A percentile compares a stretch with the other conserved stretches of the same genome.
phyloP scores from a whole-genome alignment of 1,139 yeast genomes.

The Suhomyces coccinellae region DNA sequence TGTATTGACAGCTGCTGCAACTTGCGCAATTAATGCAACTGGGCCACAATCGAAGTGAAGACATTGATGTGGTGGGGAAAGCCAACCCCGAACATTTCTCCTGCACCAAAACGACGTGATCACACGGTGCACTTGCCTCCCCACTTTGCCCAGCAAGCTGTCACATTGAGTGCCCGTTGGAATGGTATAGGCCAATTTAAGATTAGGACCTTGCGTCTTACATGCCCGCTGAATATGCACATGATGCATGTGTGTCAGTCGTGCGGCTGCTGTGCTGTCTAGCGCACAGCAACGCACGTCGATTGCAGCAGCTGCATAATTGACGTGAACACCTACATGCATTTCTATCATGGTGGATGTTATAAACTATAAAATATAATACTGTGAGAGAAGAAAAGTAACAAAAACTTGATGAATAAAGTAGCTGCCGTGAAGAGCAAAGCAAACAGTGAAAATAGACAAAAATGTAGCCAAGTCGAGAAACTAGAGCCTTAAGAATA shows the following conservation, averaged over 20 bases:
- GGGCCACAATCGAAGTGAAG: too few relatives aligned
- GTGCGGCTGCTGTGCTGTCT: slow-evolving; percentile 5
- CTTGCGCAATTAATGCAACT: neutral
- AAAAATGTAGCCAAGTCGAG: slow-evolving; percentile 1
- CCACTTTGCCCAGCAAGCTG: neutral
- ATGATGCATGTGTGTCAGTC: slow-evolving; percentile 5
- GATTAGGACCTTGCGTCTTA: slow-evolving; percentile 3
- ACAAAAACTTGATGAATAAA: slow-evolving; percentile 2
- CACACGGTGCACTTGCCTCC: neutral
- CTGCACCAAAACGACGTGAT: neutral
- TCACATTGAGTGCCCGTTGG: too few relatives aligned
- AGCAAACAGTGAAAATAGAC: neutral
- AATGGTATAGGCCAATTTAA: neutral
- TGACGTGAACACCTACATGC: neutral
- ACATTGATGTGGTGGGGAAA: too few relatives aligned
- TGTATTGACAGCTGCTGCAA: neutral
- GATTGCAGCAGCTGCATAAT: neutral
- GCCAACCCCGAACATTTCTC: neutral
- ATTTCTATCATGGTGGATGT: neutral
- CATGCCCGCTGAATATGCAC: slow-evolving; percentile 2
- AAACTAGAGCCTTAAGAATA: neutral
- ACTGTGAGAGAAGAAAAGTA: slow-evolving; percentile 13
- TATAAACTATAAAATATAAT: slow-evolving; percentile 11
- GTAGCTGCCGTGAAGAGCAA: slow-evolving; percentile 4
- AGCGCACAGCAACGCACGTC: neutral